Evolutionary conservation across 2,329 filamentous ascomycete genomes (phyloP).

Genomic region (Didymella segeticola): DNA sequence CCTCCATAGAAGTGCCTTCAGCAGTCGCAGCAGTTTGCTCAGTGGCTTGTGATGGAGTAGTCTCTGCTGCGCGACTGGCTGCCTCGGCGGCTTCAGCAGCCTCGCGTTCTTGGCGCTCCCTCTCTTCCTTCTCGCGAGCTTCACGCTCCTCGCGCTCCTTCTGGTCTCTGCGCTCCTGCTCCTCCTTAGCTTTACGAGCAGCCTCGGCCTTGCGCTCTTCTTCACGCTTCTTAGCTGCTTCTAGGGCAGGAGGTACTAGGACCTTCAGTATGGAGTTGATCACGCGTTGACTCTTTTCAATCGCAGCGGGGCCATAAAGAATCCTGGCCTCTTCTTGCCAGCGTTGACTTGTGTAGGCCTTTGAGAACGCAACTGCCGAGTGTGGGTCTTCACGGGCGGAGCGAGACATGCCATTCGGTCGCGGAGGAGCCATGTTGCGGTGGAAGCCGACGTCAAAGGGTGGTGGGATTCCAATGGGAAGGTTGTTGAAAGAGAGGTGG

Average conservation of each 20-base stretch:
- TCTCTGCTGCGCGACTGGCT: slow-evolving; percentile 45
- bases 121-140: slow-evolving; percentile 58
- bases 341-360: slow-evolving; percentile 73
- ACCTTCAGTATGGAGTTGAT: slow-evolving; percentile 72
- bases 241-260: slow-evolving; percentile 83
- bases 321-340: slow-evolving; percentile 92
- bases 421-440: slow-evolving; percentile 40
- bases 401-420: slow-evolving; percentile 41
- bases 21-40: slow-evolving; percentile 48
- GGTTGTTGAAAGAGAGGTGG: slow-evolving; percentile 60
- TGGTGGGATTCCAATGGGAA: slow-evolving; percentile 40
- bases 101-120: slow-evolving; percentile 49
- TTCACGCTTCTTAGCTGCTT: slow-evolving; percentile 76
- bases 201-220: slow-evolving; percentile 77
- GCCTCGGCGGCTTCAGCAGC: slow-evolving; percentile 49
- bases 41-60: slow-evolving; percentile 27
- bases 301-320: slow-evolving; percentile 73
- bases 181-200: slow-evolving; percentile 66
- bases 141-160: slow-evolving; percentile 65
- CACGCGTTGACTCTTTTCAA: slow-evolving; percentile 74
- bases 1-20: slow-evolving; percentile 72
- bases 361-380: slow-evolving; percentile 77
- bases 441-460: slow-evolving; percentile 42
- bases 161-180: slow-evolving; percentile 68
- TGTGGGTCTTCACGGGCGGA: slow-evolving; percentile 65